Evolutionary conservation across 345 rosid genomes (phyloP), one percentile per base, ranked within the genome.

Genomic region (Toxicodendron radicans): DNA sequence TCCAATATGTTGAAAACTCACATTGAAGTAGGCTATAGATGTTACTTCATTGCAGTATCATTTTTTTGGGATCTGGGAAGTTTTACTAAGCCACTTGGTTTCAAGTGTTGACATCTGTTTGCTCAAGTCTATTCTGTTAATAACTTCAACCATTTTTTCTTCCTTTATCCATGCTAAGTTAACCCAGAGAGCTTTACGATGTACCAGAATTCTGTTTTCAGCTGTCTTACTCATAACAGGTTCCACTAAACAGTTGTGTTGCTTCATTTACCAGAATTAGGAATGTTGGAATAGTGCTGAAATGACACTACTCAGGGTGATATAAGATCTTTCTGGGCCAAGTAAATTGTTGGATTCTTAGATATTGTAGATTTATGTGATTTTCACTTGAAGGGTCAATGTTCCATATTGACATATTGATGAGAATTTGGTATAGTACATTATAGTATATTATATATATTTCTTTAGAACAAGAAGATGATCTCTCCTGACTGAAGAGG

Each of bases 351-450:
- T 58, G 20, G 49, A 60, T 58, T 35, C 30, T n/a, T 56, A 43
- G 24, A 66, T n/a, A 16, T 35, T 68, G 74, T 70, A 61, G 71
- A 64, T 53, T 72, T 43, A 7, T 23, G 67, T 30, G 52, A 14
- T 60, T 54, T 16, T 48, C 33, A 45, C n/a, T 51, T 66, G 58
- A 27, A 10, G 11, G 41, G 35, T 32, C 27, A 48, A 46, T 56
- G 14, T 51, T 58, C 20, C 24, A 5, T 52, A 1, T 13, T 61
- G 71, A 49, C 38, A 59, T 41, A 52, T 21, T 20, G 51, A 41
- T 0, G 38, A 65, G 54, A 74, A 73, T 57, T 52, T 41, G 69
- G 71, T 58, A 27, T 72, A n/a, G 75, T 32, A 72, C 33, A 12
- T 57, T 32, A 72, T 49, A 12, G 57, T 10, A 1, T 32, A 18